These are phyloP conservation scores for Pseudotsuga menziesii DNA, from an alignment of 75 land plant species.

Conservation along the genomic window DNA sequence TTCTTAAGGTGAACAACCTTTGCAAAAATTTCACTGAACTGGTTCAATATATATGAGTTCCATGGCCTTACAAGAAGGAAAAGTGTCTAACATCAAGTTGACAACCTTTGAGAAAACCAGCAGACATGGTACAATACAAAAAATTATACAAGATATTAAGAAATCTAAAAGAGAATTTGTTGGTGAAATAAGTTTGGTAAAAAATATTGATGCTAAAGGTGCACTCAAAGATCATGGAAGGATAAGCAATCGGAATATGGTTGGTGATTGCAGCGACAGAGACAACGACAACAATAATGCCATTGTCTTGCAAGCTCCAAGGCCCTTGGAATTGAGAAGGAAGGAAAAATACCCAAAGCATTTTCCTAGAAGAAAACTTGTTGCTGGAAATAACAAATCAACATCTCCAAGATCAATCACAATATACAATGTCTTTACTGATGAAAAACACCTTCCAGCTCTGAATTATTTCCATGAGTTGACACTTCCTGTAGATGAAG, in stretches of 20 bases:
- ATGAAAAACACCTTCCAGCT: background rate
- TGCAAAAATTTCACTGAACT: too few species aligned
- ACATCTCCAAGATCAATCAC: background rate
- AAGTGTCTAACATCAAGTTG: background rate
- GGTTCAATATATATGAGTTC: too few species aligned
- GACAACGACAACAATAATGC: too few species aligned
- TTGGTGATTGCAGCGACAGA: too few species aligned
- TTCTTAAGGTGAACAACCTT: too few species aligned
- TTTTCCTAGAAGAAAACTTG: background rate
- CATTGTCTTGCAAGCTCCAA: too few species aligned
- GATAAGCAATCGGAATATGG: too few species aligned
- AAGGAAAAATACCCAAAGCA: too few species aligned
- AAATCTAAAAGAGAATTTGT: background rate
- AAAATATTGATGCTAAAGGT: too few species aligned
- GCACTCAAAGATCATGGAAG: too few species aligned
- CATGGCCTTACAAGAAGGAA: conserved; percentile 2
- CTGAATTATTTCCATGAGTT: background rate
- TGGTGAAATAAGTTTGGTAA: too few species aligned
- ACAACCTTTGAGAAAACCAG: background rate
- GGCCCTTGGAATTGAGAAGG: too few species aligned
- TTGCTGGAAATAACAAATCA: background rate
- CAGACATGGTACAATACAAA: background rate
- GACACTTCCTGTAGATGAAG: background rate
- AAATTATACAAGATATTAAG: background rate
- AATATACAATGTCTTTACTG: background rate